phyloP scores from a whole-genome alignment of 768 basidiomycete species.

The Austroboletus eburneus region DNA sequence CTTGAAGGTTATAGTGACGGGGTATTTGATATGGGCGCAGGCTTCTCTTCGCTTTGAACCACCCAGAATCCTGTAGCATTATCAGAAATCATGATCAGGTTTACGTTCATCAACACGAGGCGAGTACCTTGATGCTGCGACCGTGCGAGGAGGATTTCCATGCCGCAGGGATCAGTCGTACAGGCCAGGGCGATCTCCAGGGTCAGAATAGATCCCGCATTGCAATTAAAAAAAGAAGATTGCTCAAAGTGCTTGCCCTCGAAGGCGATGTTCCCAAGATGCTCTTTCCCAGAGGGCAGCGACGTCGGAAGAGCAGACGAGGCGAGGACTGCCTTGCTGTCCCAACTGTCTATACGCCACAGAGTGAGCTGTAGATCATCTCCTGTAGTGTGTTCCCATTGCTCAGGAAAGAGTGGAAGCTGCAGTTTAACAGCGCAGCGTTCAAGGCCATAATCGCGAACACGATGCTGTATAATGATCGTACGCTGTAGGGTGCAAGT shows the following conservation, averaged over 20 bases:
- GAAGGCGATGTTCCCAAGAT: constrained; percentile 17
- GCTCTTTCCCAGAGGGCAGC: constrained; percentile 8
- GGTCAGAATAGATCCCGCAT: constrained; percentile 15
- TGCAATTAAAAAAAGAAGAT: constrained; percentile 14
- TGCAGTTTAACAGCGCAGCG: constrained; percentile 13
- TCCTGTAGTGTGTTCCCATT: constrained; percentile 6
- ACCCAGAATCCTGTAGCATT: constrained; percentile 15
- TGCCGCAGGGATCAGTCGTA: constrained; percentile 17
- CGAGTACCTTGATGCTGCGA: constrained; percentile 18
- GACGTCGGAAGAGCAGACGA: constrained; percentile 8
- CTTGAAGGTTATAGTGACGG: neutral
- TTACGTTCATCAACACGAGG: neutral
- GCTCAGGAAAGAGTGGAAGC: constrained; percentile 1
- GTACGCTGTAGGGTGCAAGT: constrained; percentile 7
- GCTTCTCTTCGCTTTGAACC: constrained; percentile 15
- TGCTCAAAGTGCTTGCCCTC: constrained; percentile 4
- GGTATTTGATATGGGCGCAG: neutral
- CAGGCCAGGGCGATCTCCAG: constrained; percentile 21
- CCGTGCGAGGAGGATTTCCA: constrained; percentile 18
- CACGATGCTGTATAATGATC: constrained; percentile 19
- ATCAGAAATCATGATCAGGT: neutral
- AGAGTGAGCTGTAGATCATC: constrained; percentile 12
- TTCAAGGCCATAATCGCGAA: constrained; percentile 24
- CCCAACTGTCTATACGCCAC: constrained; percentile 15
- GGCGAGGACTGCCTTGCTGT: constrained; percentile 4